Evolutionary conservation across 306 rosid genomes (phyloP), one percentile per base, ranked within the genome.

Genomic region (Astragalus membranaceus): DNA sequence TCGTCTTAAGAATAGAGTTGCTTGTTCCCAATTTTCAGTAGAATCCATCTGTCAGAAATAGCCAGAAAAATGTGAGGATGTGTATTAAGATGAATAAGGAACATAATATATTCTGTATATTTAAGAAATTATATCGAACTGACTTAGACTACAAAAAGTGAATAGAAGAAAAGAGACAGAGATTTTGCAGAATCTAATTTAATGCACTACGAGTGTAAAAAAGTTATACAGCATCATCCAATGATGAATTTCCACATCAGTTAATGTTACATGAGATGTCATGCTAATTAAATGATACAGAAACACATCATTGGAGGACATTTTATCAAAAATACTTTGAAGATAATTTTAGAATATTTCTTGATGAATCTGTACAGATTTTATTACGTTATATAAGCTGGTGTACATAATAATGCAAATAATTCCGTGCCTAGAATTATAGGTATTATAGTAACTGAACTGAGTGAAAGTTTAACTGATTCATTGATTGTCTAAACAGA

Each of bases 21-120:
- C 84, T 72, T 73, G 83, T 79, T 94, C 97, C 95, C 96, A 94
- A 75, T 81, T 87, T 55, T 94, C 99, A 32, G 96, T 80, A 82
- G 95, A 81, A 68, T 94, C 97, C 75, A 75, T 80, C 98, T 93
- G 73, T 59, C n/a, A 54, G 23, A 71, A 36, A 79, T 48, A 47
- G 69, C 26, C 58, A 37, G 5, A 13, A 71, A 82, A 66, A 78
- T 41, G 60, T 69, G 50, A 57, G 49, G 7, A 47, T 14, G 35
- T 44, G 55, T n/a, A 51, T 58, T 55, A 71, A 35, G 50, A 58
- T 42, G n/a, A 66, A 64, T 3, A 33, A 10, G 30, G 29, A 26
- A 69, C 66, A 58, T 32, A 57, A 23, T 53, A 64, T 57, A 70
- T 33, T 44, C 0, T 35, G 42, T 37, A 64, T 48, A 26, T 5